Percentiles rank a stretch among this genome's conserved stretches.
These are phyloP conservation scores for Ustilaginoidea virens DNA, from an alignment of 2,329 filamentous ascomycete genomes.

Conservation along the genomic window DNA sequence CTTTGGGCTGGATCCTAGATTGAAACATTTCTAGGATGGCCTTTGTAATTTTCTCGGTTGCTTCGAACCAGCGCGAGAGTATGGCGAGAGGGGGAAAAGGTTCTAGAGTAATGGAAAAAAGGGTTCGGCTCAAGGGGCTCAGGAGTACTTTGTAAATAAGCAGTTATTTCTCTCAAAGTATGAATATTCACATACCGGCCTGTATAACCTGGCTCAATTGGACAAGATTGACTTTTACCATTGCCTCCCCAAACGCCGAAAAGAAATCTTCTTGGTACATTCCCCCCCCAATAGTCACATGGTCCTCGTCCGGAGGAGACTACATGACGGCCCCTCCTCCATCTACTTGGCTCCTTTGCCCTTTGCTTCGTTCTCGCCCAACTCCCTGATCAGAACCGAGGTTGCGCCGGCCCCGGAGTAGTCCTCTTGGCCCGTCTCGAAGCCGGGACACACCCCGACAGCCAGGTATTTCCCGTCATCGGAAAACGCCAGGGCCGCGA, in stretches of 20 bases:
- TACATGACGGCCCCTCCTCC: too few relatives aligned
- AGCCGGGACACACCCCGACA: slow-evolving; percentile 69
- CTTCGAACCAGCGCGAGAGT: too few relatives aligned
- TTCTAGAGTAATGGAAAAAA: too few relatives aligned
- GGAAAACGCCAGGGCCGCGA: slow-evolving; percentile 66
- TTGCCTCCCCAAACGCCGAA: slow-evolving; percentile 15
- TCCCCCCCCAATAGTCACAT: too few relatives aligned
- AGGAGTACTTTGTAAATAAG: too few relatives aligned
- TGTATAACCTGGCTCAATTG: slow-evolving; percentile 3
- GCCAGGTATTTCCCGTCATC: slow-evolving; percentile 64
- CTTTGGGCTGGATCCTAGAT: too few relatives aligned
- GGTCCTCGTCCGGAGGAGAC: too few relatives aligned
- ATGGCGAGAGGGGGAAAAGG: too few relatives aligned
- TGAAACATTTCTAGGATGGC: too few relatives aligned
- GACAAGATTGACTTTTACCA: slow-evolving; percentile 6
- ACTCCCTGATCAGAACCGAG: slow-evolving; percentile 66
- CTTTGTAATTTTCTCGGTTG: too few relatives aligned
- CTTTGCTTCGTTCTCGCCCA: slow-evolving; percentile 78
- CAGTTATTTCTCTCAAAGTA: slow-evolving; percentile 11
- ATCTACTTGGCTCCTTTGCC: slow-evolving; percentile 58
- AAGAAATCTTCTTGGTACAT: too few relatives aligned
- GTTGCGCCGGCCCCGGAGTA: slow-evolving; percentile 57
- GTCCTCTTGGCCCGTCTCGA: slow-evolving; percentile 75
- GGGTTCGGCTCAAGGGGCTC: slow-evolving; percentile 4
- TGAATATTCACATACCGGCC: slow-evolving; percentile 18